phyloP scores from a whole-genome alignment of 176 grass and related monocot species.

The Panicum miliaceum region DNA sequence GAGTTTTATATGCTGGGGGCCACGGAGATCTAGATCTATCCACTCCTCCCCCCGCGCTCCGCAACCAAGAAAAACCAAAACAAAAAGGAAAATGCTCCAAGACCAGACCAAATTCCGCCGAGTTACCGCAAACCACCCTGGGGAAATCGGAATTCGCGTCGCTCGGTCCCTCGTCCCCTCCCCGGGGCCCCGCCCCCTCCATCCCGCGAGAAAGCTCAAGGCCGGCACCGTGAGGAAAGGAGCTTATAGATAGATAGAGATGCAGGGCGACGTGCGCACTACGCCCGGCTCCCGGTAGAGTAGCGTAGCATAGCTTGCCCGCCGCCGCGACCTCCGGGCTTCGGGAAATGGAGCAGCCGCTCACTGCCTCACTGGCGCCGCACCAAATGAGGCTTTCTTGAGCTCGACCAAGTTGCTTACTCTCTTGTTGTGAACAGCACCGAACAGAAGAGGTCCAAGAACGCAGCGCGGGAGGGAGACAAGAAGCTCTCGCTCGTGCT shows the following conservation, averaged over 20 bases:
- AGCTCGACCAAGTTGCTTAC: background rate
- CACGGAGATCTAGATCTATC: constrained; percentile 61
- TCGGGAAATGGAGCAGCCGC: constrained; percentile 43
- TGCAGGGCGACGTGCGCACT: constrained; percentile 57
- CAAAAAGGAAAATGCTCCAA: background rate
- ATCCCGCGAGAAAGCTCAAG: constrained; percentile 5
- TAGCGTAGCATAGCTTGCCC: constrained; percentile 28
- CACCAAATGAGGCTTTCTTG: background rate
- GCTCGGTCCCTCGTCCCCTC: background rate
- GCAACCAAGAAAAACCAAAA: constrained; percentile 18
- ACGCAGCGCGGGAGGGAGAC: no score
- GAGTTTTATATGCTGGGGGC: constrained; percentile 40
- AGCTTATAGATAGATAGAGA: constrained; percentile 47
- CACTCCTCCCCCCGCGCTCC: background rate
- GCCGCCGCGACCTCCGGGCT: constrained; percentile 29
- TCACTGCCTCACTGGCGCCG: constrained; percentile 11
- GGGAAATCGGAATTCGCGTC: background rate
- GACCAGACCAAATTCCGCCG: background rate
- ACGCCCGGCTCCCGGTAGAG: background rate
- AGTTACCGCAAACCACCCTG: background rate
- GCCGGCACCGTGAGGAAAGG: background rate
- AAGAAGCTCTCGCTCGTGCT: background rate
- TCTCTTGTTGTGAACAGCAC: background rate
- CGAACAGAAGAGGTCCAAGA: background rate
- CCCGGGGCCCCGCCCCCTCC: background rate